Percentiles rank a stretch among this genome's conserved stretches.
phyloP scores from a whole-genome alignment of 2,329 filamentous ascomycete species.

The Trichoderma sp. region DNA sequence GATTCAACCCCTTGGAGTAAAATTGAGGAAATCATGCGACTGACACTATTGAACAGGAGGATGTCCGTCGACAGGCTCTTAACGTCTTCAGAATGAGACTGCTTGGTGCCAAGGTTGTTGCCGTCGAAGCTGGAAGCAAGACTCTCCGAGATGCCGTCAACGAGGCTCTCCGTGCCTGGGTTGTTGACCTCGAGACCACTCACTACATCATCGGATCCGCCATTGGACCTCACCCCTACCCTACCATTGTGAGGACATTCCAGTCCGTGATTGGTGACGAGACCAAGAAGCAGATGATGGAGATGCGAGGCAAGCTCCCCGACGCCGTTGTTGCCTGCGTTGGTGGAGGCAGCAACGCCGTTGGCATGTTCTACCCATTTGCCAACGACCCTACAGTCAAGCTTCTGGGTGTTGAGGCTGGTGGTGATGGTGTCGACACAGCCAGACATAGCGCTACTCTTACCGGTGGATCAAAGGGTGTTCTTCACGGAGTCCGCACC shows the following conservation, averaged over 20 bases:
- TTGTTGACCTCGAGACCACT: constrained; percentile 85
- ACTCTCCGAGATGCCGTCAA: constrained; percentile 88
- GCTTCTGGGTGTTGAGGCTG: constrained; percentile 90
- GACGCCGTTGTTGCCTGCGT: constrained; percentile 97
- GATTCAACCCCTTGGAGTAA: no score
- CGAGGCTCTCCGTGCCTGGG: constrained; percentile 92
- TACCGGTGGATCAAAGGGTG: constrained; percentile 80
- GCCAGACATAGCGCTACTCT: constrained; percentile 83
- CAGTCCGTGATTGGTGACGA: constrained; percentile 95
- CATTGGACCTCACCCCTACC: constrained; percentile 96
- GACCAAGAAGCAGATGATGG: constrained; percentile 87
- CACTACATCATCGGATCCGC: constrained; percentile 98
- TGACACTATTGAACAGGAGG: no score
- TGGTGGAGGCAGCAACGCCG: constrained; percentile 90
- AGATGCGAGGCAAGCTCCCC: constrained; percentile 81
- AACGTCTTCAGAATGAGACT: constrained; percentile 99
- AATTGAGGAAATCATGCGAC: no score
- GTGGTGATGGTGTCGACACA: constrained; percentile 88
- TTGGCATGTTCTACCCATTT: constrained; percentile 98
- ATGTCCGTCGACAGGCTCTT: constrained; percentile 90
- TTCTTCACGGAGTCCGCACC: constrained; percentile 92
- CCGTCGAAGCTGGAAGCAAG: constrained; percentile 85
- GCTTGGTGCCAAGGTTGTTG: constrained; percentile 86
- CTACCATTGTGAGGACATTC: constrained; percentile 95
- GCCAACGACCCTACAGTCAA: constrained; percentile 79